Evolutionary conservation across 2,329 filamentous ascomycete genomes (phyloP), one percentile per base, ranked within the genome.

Genomic region (Apiospora marii): DNA sequence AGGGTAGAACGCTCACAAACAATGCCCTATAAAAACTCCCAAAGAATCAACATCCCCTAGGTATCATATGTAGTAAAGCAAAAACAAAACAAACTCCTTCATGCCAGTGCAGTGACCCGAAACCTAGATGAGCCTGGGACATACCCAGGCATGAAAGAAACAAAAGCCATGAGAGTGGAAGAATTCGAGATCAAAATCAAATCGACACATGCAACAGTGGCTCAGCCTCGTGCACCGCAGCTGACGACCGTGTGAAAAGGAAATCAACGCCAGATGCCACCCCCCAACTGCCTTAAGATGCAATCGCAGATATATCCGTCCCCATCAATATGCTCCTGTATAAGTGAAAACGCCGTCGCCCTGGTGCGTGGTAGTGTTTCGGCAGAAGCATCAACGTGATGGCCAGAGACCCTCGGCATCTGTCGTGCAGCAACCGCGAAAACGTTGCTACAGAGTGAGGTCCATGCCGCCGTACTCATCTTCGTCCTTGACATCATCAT

Each of bases 401-500:
- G 58, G 41, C 22, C 19, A 8, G 34, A 41, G 58, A 24, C 77
- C 74, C 73, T 75, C 77, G 75, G 72, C 41, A 75, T 72, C 71
- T 75, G 75, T 74, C 75, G 72, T 24, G 58, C 19, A 41, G 34
- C 8, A 37, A 41, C 34, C 19, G 6, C 41, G 30, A 13, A 4
- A 34, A 22, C 24, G 19, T 30, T 34, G 5, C 58, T 68, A 68
- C n/a, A 68, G 8, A 44, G 67, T 68, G 24, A 68, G 67, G 30
- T 68, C 67, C 67, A 68, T 68, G 41, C 67, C 64, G 41, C 67
- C 58, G 79, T 93, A 97, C 84, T 98, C 95, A 77, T 98, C 95
- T 83, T 98, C 95, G 82, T 98, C 95, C 83, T 98, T 98, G 84
- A 98, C 91, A 70, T 93, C 92, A 79, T 92, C 93, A 79, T 93